Conservation (phyloP, 495 filamentous ascomycete genomes). For the Cercophora samala region DNA sequence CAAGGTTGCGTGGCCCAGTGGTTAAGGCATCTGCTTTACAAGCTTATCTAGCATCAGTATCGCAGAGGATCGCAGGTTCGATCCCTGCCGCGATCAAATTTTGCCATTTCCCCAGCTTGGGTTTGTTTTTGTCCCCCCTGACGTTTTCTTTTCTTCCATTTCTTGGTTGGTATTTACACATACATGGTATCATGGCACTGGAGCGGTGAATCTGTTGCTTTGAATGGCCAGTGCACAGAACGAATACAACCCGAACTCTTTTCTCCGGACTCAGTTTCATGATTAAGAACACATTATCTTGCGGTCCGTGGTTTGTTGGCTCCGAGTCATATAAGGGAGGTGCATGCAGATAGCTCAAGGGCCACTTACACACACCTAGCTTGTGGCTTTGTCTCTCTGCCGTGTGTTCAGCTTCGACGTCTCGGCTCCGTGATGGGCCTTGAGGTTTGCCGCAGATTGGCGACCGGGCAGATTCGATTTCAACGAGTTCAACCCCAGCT, state of each 20-base stretch:
- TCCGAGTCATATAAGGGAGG: background rate
- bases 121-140: background rate
- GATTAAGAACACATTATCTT: background rate
- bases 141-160: too few species aligned
- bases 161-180: too few species aligned
- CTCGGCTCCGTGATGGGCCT: background rate
- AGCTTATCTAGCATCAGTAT: background rate
- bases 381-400: background rate
- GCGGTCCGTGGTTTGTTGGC: background rate
- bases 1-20: slow-evolving; percentile 39
- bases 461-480: slow-evolving; percentile 4
- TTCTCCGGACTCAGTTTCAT: background rate
- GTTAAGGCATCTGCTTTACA: slow-evolving; percentile 46
- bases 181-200: background rate
- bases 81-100: slow-evolving; percentile 48
- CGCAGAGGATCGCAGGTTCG: slow-evolving; percentile 51
- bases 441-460: background rate
- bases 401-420: background rate
- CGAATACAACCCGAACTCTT: too few species aligned
- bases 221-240: too few species aligned
- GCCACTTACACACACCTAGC: background rate
- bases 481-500: background rate
- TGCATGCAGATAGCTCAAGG: too few species aligned
- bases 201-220: slow-evolving; percentile 4
- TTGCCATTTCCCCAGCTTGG: slow-evolving; percentile 9